Evolutionary conservation across 176 grass and related monocot genomes (phyloP).

Genomic region (Zea mays): DNA sequence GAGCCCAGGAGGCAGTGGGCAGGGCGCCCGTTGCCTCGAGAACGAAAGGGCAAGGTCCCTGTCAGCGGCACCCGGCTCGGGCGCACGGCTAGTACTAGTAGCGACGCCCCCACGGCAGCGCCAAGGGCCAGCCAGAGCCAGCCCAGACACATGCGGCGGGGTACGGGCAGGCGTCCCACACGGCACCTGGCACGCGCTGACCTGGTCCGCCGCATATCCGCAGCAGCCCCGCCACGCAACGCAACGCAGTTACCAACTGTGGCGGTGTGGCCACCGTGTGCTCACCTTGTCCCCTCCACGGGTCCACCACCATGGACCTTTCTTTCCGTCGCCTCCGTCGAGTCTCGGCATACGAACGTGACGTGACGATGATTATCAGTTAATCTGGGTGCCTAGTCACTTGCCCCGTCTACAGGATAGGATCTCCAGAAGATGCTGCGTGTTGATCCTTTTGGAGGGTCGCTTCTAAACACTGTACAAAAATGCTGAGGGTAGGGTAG

Average conservation of each 20-base stretch:
- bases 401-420: too few relatives aligned
- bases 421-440: background rate
- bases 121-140: slow-evolving; percentile 35
- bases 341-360: background rate
- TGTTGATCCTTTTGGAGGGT: background rate
- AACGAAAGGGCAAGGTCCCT: slow-evolving; percentile 7
- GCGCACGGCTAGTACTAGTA: background rate
- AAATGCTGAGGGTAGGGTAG: background rate
- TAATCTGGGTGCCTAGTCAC: background rate
- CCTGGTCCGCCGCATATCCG: slow-evolving; percentile 10
- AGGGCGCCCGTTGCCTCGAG: background rate
- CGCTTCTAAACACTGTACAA: background rate
- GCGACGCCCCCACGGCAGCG: slow-evolving; percentile 30
- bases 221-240: background rate
- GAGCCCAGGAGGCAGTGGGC: too few relatives aligned
- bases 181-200: slow-evolving; percentile 34
- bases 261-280: background rate
- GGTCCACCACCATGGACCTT: background rate
- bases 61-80: background rate
- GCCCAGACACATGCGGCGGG: background rate
- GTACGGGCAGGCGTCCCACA: background rate
- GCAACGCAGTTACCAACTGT: background rate
- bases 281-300: background rate
- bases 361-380: background rate
- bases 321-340: background rate